phyloP scores from a whole-genome alignment of 208 protist genomes.

The Leishmania lainsoni region DNA sequence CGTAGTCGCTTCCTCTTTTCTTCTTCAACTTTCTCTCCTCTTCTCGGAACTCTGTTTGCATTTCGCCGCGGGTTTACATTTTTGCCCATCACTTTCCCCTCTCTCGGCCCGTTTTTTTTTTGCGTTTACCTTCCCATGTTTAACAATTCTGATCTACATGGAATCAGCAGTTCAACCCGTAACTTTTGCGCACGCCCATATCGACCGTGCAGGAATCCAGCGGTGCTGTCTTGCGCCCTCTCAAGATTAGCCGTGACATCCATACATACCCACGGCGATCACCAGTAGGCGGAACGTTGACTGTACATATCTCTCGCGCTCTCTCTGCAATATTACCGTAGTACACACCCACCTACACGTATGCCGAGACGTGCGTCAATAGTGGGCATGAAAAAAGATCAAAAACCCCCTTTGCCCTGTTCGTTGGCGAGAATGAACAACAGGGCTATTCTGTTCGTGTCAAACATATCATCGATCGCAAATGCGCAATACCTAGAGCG shows the following conservation, averaged over 20 bases:
- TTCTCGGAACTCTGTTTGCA: neutral
- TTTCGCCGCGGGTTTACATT: neutral
- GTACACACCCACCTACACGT: neutral
- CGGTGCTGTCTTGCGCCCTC: neutral
- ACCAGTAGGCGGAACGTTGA: neutral
- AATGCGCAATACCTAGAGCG: slow-evolving; percentile 84
- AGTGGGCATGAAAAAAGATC: neutral
- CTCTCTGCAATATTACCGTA: neutral
- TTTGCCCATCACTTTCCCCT: neutral
- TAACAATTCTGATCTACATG: neutral
- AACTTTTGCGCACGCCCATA: neutral
- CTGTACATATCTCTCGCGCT: neutral
- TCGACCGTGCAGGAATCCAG: neutral
- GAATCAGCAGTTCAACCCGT: neutral
- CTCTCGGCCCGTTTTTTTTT: neutral
- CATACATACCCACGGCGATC: neutral
- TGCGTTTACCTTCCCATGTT: neutral
- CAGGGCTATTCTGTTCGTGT: slow-evolving; percentile 68
- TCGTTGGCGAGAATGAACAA: slow-evolving; percentile 6
- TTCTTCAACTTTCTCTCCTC: neutral
- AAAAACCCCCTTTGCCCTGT: too few relatives aligned
- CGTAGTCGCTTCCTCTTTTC: neutral
- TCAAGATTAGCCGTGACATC: neutral
- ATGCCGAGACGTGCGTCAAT: neutral
- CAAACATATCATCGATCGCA: slow-evolving; percentile 71